These are phyloP conservation scores for Aspergillus phoenicis DNA, from an alignment of 2,329 filamentous ascomycete species.

Conservation along the genomic window DNA sequence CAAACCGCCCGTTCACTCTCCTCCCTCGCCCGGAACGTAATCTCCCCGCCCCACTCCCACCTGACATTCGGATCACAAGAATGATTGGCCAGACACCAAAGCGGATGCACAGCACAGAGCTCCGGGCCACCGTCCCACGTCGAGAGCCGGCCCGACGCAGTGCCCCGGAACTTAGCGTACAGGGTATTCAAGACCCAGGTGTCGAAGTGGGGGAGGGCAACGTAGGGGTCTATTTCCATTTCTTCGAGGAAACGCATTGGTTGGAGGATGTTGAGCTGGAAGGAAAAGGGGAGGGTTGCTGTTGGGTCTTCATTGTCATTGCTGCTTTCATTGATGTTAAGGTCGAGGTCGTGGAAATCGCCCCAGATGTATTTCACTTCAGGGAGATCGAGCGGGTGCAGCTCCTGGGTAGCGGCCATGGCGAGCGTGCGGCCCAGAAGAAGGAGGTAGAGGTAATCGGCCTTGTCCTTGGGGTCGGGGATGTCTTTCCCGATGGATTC, in stretches of 20 bases:
- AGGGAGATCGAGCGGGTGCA: slow-evolving; percentile 61
- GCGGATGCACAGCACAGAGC: slow-evolving; percentile 87
- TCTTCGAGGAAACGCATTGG: slow-evolving; percentile 65
- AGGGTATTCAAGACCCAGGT: slow-evolving; percentile 79
- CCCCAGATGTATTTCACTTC: slow-evolving; percentile 68
- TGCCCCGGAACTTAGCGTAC: slow-evolving; percentile 90
- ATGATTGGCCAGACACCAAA: slow-evolving; percentile 97
- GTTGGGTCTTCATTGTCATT: slow-evolving; percentile 28
- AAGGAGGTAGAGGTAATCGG: slow-evolving; percentile 62
- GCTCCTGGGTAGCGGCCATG: slow-evolving; percentile 61
- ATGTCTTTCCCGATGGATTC: slow-evolving; percentile 63
- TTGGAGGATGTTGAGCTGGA: slow-evolving; percentile 60
- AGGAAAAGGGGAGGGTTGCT: slow-evolving; percentile 61
- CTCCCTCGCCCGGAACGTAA: slow-evolving; percentile 40
- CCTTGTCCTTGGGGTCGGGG: slow-evolving; percentile 57
- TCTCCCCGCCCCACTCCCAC: slow-evolving; percentile 78
- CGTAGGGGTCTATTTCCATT: slow-evolving; percentile 65
- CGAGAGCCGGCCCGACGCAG: slow-evolving; percentile 81
- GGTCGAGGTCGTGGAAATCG: slow-evolving; percentile 54
- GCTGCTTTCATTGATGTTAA: slow-evolving; percentile 14
- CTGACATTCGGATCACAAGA: slow-evolving; percentile 92
- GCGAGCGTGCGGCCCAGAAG: slow-evolving; percentile 62
- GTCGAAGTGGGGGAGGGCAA: slow-evolving; percentile 44
- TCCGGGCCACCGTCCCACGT: slow-evolving; percentile 79
- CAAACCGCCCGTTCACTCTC: slow-evolving; percentile 41